Evolutionary conservation across 371 early-diverging fungal genomes (phyloP), one percentile per base, ranked within the genome.

Genomic region (Mortierella sp.): DNA sequence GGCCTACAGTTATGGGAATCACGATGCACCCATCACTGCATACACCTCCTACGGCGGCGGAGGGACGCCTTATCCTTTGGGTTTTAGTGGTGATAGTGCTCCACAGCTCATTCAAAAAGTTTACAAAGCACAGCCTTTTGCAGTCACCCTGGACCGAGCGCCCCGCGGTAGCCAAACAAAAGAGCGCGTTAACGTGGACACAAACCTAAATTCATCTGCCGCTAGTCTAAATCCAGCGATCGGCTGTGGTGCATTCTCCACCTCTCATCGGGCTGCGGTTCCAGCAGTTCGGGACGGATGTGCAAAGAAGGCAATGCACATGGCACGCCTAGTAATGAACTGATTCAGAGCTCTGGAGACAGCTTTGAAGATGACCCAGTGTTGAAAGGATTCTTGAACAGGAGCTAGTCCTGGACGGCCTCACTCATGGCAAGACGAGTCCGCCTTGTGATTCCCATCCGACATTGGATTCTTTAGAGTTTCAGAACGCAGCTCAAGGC

Each of bases 211-310:
- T 31, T 1, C 23, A 7, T 19, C 46, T 1, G 48, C 13, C 14
- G 1, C 19, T 21, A 30, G 3, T 8, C 6, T 14, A 18, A 19
- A 27, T 16, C 9, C 12, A 7, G 18, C 21, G 13, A 23, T 13
- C 6, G 46, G 34, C 23, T 28, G 54, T 21, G 63, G 55, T 10
- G 48, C 50, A 14, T 63, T 24, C 38, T 63, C 55, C 24, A 48
- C 54, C 16, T 48, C 4, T 63, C 63, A 16, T 42, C 55, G 2
- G 5, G 27, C 34, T 6, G 26, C 26, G 5, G n/a, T 1, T 5
- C 39, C 7, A 23, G 19, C 42, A 16, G 13, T 41, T 41, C 21
- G 42, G 54, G 45, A 26, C 21, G 8, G 27, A 24, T 18, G 26
- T 27, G 9, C 30, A 2, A 14, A 13, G 16, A 27, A 14, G 19